Evolutionary conservation across 2,329 filamentous ascomycete species (phyloP), one percentile per base, ranked within the genome.

Genomic region (Trichoderma simmonsii): DNA sequence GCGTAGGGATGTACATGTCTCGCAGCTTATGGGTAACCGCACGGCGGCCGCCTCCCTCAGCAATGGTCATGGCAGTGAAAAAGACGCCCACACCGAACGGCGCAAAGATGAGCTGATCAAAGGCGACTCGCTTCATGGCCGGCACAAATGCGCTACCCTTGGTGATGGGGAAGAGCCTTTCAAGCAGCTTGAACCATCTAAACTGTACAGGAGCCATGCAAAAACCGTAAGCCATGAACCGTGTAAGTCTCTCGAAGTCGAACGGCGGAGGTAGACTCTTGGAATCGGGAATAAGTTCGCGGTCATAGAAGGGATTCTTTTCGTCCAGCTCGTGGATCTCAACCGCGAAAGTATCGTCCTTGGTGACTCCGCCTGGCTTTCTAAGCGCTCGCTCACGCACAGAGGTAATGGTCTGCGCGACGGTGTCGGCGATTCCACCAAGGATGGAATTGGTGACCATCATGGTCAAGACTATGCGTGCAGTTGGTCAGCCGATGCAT

Each of bases 381-480:
- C 88, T 88, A 4, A 90, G 78, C 8, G 90, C 87, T 74, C 89
- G 89, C 79, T 92, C 83, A 72, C 93, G 91, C 73, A 97, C 88
- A 24, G 94, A 90, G 3, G 96, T 97, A 80, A 99, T 92, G 72
- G 93, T 91, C 82, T 99, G 96, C 72, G 96, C 96, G 62, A 97
- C 93, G 39, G 96, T 98, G 82, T 99, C 96, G 82, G 96, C 96
- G 76, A 99, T 92, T 77, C 96, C 96, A 84, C 94, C 94, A 72
- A 99, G 90, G 71, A 98, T 92, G 76, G 96, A 93, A 85, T 99
- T 99, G 81, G 95, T 97, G 80, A 98, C 93, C 95, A 99, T 99
- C 83, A 97, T 99, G 74, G 96, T 99, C 78, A 99, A 89, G 56
- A 99, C 93, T 93, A 80, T 72, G n/a, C 8, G 24, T 12, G 21